These are phyloP conservation scores for Phaeotremella skinneri DNA, from an alignment of 768 basidiomycete species.

Conservation along the genomic window DNA sequence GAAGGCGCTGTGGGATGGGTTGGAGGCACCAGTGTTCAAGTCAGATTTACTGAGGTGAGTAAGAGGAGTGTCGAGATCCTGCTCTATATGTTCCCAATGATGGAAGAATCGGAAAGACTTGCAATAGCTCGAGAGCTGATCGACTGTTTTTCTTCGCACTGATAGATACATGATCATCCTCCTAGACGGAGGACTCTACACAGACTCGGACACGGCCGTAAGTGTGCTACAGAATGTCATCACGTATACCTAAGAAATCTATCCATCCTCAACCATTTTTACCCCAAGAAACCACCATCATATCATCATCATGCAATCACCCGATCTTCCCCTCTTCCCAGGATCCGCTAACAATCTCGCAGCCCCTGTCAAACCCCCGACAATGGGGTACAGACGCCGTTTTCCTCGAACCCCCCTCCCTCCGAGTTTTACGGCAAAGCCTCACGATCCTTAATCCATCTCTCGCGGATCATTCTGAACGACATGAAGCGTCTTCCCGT, in stretches of 20 bases:
- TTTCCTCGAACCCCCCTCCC: slow-evolving; percentile 4
- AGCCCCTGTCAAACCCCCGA: slow-evolving; percentile 9
- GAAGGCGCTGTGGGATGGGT: slow-evolving; percentile 2
- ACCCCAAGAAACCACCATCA: background rate
- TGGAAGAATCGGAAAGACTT: too few species aligned
- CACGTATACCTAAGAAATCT: too few species aligned
- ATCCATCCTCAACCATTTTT: background rate
- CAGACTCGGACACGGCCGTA: slow-evolving; percentile 20
- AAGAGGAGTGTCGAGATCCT: too few species aligned
- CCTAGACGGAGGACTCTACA: slow-evolving; percentile 17
- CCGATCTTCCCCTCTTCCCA: background rate
- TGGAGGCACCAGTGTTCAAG: slow-evolving; percentile 13
- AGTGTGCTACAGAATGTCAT: background rate
- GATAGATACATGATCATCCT: slow-evolving; percentile 17
- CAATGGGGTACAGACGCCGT: slow-evolving; percentile 16
- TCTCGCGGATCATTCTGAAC: too few species aligned
- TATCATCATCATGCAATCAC: background rate
- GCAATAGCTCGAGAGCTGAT: too few species aligned
- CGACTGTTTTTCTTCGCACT: background rate
- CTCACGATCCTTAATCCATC: background rate
- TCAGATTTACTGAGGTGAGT: slow-evolving; percentile 17
- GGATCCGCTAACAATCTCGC: background rate
- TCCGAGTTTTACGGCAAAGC: slow-evolving; percentile 3
- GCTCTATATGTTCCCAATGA: too few species aligned
- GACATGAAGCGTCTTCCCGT: too few species aligned